These are phyloP conservation scores for Cicer chorassanicum DNA, from an alignment of 306 rosid genomes.

Conservation along the genomic window DNA sequence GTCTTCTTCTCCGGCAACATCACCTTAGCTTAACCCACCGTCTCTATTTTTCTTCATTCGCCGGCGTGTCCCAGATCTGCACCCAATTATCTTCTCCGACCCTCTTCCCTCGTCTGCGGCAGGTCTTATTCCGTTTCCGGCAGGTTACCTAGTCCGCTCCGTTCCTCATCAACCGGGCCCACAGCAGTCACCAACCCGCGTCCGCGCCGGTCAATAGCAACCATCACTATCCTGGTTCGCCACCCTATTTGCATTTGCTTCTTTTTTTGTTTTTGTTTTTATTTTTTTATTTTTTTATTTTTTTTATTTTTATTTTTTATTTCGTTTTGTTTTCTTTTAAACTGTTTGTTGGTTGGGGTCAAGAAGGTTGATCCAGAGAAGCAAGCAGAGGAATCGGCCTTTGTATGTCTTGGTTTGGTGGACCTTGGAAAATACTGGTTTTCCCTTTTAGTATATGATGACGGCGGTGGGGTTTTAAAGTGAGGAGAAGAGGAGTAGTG, in stretches of 20 bases:
- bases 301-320: background rate
- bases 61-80: background rate
- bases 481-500: too few relatives aligned
- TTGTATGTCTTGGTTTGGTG: too few relatives aligned
- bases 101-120: background rate
- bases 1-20: background rate
- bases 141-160: background rate
- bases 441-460: too few relatives aligned
- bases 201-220: background rate
- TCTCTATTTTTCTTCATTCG: background rate
- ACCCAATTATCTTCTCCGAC: background rate
- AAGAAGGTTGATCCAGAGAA: background rate
- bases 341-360: background rate
- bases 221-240: constrained; percentile 20
- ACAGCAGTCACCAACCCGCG: background rate
- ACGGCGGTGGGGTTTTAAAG: too few relatives aligned
- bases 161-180: background rate
- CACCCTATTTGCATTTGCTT: background rate
- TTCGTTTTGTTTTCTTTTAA: background rate
- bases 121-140: background rate
- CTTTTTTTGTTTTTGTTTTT: background rate
- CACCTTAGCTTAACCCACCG: background rate
- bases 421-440: too few relatives aligned
- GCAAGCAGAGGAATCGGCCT: too few relatives aligned
- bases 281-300: background rate